phyloP scores from a whole-genome alignment of 2,329 filamentous ascomycete species.

The Xylaria sp. region DNA sequence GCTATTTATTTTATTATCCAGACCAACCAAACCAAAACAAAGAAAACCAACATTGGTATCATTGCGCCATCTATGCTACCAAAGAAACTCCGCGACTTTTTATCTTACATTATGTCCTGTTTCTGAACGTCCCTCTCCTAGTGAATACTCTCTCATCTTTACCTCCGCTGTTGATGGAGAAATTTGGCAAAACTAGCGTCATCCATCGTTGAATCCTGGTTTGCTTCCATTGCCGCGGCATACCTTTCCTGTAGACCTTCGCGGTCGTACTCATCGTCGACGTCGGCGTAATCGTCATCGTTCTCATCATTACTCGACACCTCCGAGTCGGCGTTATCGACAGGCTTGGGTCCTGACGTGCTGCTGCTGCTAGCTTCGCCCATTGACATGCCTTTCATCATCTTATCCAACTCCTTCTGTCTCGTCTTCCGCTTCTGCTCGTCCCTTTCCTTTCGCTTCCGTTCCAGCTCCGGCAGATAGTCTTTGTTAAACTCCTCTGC shows the following conservation, averaged over 20 bases:
- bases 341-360: constrained; percentile 36
- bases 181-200: constrained; percentile 73
- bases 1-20: constrained; percentile 5
- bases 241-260: constrained; percentile 81
- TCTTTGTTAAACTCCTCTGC: constrained; percentile 87
- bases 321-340: constrained; percentile 62
- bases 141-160: constrained; percentile 19
- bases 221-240: constrained; percentile 75
- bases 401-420: constrained; percentile 85
- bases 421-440: constrained; percentile 76
- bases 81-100: constrained; percentile 26
- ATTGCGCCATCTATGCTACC: constrained; percentile 42
- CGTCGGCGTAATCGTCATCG: constrained; percentile 69
- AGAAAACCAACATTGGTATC: constrained; percentile 44
- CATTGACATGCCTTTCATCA: constrained; percentile 91
- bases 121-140: not conserved
- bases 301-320: constrained; percentile 60
- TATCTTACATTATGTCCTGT: constrained; percentile 4
- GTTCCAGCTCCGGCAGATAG: constrained; percentile 92
- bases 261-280: constrained; percentile 69
- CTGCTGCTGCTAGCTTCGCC: constrained; percentile 44
- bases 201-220: constrained; percentile 61
- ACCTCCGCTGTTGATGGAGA: constrained; percentile 58
- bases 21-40: constrained; percentile 5
- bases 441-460: constrained; percentile 78